Evolutionary conservation across 2,329 filamentous ascomycete species (phyloP), one percentile per base, ranked within the genome.

Genomic region (Penicillium hesseltinei): DNA sequence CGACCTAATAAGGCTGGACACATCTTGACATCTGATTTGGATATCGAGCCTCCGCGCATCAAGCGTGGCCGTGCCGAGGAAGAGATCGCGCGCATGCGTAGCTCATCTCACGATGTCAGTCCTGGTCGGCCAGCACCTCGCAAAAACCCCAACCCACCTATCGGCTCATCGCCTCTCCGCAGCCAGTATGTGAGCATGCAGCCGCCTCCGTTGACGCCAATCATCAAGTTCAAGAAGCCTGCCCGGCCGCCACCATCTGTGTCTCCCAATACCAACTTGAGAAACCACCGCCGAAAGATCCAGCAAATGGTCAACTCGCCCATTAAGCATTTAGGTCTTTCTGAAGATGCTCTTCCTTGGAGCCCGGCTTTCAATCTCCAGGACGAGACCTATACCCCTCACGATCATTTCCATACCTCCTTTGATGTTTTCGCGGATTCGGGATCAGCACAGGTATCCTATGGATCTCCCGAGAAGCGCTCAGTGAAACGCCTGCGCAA

Each of bases 21-120:
- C 56, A 80, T 90, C 19, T 81, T 91, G 43, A 91, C 88, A 4
- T 93, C 91, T 0, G 92, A 95, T 68, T 73, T 82, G 44, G 83
- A 85, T 68, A 84, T 87, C 51, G 89, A 92, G 65, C 87, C 88
- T n/a, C 88, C 88, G 49, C 84, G 86, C 54, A 88, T 92, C 67
- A 95, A 93, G 78, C 88, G 91, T 59, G 93, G 93, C 31, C 89
- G 93, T 60, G 94, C 94, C 17, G 94, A 97, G 74, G 92, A 95
- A 68, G 94, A 97, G 75, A 97, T 99, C 79, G 90, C 90, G 45
- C 90, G 93, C 40, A 88, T 97, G 53, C 89, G 94, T 64, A 90
- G 90, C 61, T 97, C 93, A 2, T 96, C 92, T 2, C 93, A 92
- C 68, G 92, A 96, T 69, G 68, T 77, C 25, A 97, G 92, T 69